Evolutionary conservation across 208 protist species (phyloP).

Genomic region (Porcisia deanei): DNA sequence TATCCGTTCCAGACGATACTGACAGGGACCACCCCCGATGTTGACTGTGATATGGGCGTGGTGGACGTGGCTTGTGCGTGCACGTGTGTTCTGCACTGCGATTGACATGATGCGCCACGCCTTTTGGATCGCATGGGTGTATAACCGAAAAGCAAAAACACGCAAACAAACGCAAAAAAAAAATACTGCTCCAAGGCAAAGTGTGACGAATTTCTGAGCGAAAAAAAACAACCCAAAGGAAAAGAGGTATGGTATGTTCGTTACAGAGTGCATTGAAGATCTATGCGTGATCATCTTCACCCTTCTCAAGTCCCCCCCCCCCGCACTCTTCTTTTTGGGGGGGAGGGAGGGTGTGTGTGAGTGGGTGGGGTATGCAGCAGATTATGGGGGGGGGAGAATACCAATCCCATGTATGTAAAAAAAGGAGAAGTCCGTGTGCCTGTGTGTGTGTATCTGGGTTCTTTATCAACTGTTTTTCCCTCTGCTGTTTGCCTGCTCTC

Average conservation of each 20-base stretch:
- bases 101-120: not conserved
- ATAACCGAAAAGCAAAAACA: not conserved
- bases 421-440: not conserved
- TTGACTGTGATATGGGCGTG: not conserved
- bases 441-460: not conserved
- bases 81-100: not conserved
- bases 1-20: not conserved
- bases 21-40: not conserved
- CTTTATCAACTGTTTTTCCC: not conserved
- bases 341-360: too few relatives aligned
- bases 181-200: too few relatives aligned
- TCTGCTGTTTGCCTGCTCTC: not conserved
- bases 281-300: too few relatives aligned
- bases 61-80: too few relatives aligned
- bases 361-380: not conserved
- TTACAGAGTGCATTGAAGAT: not conserved
- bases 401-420: too few relatives aligned
- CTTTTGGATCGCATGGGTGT: not conserved
- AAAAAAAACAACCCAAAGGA: not conserved
- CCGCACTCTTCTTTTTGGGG: too few relatives aligned
- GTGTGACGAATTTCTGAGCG: too few relatives aligned
- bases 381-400: too few relatives aligned
- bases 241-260: too few relatives aligned
- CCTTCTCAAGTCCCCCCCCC: too few relatives aligned
- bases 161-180: not conserved